Evolutionary conservation across 495 filamentous ascomycete species (phyloP).

Genomic region (Baudoinia panamericana): DNA sequence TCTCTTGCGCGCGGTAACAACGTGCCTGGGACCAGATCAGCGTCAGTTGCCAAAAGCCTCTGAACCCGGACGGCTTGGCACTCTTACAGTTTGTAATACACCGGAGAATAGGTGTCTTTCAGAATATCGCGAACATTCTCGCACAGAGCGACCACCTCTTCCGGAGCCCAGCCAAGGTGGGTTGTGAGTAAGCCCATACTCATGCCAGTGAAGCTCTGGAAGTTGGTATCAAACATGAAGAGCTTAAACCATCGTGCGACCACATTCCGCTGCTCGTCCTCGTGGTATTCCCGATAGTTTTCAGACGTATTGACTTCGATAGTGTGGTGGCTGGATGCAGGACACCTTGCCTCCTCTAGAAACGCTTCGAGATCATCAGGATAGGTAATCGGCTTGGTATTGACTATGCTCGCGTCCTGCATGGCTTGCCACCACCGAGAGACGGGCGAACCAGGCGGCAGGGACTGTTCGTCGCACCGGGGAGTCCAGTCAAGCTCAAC

Average conservation of each 20-base stretch:
- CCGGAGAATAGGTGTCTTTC: background rate
- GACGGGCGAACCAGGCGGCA: conserved; percentile 38
- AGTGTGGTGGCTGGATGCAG: background rate
- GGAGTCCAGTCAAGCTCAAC: conserved; percentile 82
- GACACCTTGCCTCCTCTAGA: background rate
- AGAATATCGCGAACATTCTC: background rate
- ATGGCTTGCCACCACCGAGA: conserved; percentile 58
- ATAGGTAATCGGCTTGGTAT: conserved; percentile 49
- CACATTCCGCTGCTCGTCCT: background rate
- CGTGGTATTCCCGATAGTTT: background rate
- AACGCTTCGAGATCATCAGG: conserved; percentile 36
- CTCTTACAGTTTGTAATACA: background rate
- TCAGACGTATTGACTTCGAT: background rate
- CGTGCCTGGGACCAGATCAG: background rate
- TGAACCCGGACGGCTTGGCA: too few species aligned
- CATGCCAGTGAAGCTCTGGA: background rate
- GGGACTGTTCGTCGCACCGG: conserved; percentile 58
- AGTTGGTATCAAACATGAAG: conserved; percentile 27
- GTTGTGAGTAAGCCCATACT: conserved; percentile 3
- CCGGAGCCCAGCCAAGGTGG: background rate
- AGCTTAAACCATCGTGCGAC: background rate
- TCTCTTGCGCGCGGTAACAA: background rate
- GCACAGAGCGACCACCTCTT: background rate
- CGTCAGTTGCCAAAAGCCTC: background rate
- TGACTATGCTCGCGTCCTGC: conserved; percentile 52